Percentiles rank a stretch among this genome's conserved stretches.
phyloP scores from a whole-genome alignment of 257 asterid genomes.

The Gentiana straminea region DNA sequence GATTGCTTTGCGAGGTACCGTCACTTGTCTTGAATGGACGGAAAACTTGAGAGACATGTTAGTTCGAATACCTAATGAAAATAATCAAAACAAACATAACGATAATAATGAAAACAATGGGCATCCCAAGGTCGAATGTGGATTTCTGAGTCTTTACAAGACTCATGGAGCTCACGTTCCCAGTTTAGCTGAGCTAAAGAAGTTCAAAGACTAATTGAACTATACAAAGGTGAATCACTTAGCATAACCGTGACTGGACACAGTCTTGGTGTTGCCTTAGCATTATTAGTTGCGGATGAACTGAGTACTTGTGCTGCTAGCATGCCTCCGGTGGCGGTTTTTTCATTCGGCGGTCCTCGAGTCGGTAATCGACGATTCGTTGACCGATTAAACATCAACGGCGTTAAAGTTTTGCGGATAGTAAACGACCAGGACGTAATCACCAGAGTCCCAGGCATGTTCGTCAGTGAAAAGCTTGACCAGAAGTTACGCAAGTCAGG shows the following conservation, averaged over 20 bases:
- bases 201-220: constrained; percentile 42
- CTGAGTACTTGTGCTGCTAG: constrained; percentile 37
- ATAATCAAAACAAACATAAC: neutral
- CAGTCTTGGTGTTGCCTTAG: constrained; percentile 82
- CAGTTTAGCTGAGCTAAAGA: constrained; percentile 62
- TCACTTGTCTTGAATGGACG: constrained; percentile 94
- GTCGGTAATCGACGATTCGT: constrained; percentile 74
- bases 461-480: constrained; percentile 66
- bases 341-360: constrained; percentile 85
- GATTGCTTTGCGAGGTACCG: constrained; percentile 76
- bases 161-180: constrained; percentile 64
- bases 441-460: constrained; percentile 81
- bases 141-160: constrained; percentile 44
- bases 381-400: constrained; percentile 23
- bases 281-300: constrained; percentile 57
- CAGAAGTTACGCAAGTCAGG: constrained; percentile 34
- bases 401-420: constrained; percentile 52
- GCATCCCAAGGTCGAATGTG: constrained; percentile 52
- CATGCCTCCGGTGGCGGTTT: constrained; percentile 60
- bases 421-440: constrained; percentile 77
- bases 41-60: constrained; percentile 57
- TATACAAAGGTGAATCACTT: constrained; percentile 67
- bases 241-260: constrained; percentile 87
- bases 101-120: neutral
- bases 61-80: constrained; percentile 31